These are phyloP conservation scores for Penicillium waksmanii DNA, from an alignment of 495 filamentous ascomycete species.

Conservation along the genomic window DNA sequence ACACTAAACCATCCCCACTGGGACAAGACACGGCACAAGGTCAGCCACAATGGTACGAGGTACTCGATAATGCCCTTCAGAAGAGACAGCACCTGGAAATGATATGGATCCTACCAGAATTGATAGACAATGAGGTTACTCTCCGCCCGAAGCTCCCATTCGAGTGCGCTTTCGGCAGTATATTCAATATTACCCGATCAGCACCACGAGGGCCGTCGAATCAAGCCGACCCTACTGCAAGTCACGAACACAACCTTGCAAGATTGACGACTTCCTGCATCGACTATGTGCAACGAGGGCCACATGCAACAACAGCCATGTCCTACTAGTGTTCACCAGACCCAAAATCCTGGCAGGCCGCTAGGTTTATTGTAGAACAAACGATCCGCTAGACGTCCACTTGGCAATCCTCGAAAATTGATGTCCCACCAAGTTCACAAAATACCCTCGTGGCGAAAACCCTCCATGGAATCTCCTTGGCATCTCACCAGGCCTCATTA, in stretches of 20 bases:
- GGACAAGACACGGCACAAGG: constrained; percentile 2
- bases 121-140: not conserved
- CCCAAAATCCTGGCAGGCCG: not conserved
- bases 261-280: not conserved
- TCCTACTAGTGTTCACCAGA: not conserved
- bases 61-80: not conserved
- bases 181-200: too few relatives aligned
- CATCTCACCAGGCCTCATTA: too few relatives aligned
- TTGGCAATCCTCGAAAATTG: not conserved
- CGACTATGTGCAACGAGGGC: not conserved
- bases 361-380: not conserved
- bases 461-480: too few relatives aligned
- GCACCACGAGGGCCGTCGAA: too few relatives aligned
- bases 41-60: not conserved
- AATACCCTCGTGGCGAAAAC: not conserved
- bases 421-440: not conserved
- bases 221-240: not conserved
- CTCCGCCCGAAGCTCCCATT: not conserved
- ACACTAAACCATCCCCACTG: not conserved
- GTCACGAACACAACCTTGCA: not conserved
- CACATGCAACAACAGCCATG: not conserved
- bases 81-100: not conserved
- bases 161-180: too few relatives aligned
- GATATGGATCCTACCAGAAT: not conserved
- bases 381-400: not conserved